Base-by-base conservation (phyloP, 495 filamentous ascomycete genomes). In the Penicillium daleae region DNA sequence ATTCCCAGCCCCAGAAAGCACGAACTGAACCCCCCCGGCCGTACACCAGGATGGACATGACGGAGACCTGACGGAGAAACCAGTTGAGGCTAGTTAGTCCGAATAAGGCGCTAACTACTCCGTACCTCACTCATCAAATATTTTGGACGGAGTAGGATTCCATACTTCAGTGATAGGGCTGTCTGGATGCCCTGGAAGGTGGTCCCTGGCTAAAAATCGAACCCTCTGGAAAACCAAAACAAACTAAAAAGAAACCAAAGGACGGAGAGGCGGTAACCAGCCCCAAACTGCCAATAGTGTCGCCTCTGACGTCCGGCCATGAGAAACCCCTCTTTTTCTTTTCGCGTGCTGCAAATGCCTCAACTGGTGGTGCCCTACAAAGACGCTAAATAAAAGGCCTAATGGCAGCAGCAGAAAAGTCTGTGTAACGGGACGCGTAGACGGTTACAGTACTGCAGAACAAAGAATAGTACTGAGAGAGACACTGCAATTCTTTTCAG, bases 231-330 rank as follows among this genome's bases (percentile, higher is more conserved):
- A 46, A 27, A 2, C 10, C 4, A 50, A 50, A 26, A 17, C 12
- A 6, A 50, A 29, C 46, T 50, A 50, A 27, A 50, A 21, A 22
- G 42, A 4, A 13, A 39, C 35, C 13, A 22, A 46, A 46, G 42
- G 12, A 46, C 42, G 42, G 42, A 17, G 35, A 15, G 35, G 4
- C 12, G 10, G 1, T 8, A 44, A 21, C 40, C 46, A 27, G 22
- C 46, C 46, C 46, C 46, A 49, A n/a, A 49, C 46, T 49, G 46
- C 46, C 24, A 49, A 49, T 49, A 49, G 46, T 49, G 46, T 26
- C 46, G 19, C 17, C 0, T 22, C 17, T 44, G 19, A 22, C 40
- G 5, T 9, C 19, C 10, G 39, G 39, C 22, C 8, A 24, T 12
- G 21, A n/a, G 17, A 5, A 12, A 22, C 42, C 21, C 42, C 24